These are phyloP conservation scores for Mycena sanguinolenta DNA, from an alignment of 768 basidiomycete genomes.

Conservation along the genomic window DNA sequence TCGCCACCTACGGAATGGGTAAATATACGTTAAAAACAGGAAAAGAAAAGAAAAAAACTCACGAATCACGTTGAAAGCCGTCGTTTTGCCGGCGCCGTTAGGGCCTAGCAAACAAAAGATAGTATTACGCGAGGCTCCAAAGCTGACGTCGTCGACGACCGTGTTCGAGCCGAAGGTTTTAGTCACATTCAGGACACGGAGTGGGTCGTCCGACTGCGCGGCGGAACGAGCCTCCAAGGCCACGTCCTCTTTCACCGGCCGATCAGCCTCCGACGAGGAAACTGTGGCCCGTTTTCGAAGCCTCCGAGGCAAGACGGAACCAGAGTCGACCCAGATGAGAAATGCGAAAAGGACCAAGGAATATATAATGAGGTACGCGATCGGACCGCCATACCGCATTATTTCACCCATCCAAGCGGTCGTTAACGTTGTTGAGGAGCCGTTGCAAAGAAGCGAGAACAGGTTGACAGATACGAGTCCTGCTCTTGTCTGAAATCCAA, in stretches of 20 bases:
- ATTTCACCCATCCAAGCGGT: conserved; percentile 65
- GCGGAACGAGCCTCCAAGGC: conserved; percentile 64
- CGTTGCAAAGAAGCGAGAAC: conserved; percentile 80
- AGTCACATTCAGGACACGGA: conserved; percentile 73
- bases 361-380: conserved; percentile 77
- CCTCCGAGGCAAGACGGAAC: conserved; percentile 63
- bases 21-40: not conserved
- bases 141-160: conserved; percentile 81
- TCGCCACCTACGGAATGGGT: conserved; percentile 67
- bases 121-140: conserved; percentile 73
- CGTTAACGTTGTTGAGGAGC: conserved; percentile 57
- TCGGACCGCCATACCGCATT: conserved; percentile 78
- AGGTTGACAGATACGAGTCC: conserved; percentile 83
- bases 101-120: conserved; percentile 83
- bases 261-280: conserved; percentile 20
- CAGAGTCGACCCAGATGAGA: conserved; percentile 81
- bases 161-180: conserved; percentile 69
- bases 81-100: conserved; percentile 89
- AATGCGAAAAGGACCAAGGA: conserved; percentile 69
- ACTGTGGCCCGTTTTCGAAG: conserved; percentile 40
- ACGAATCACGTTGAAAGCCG: conserved; percentile 87
- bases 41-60: conserved; percentile 44
- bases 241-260: conserved; percentile 62
- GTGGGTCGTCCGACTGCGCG: conserved; percentile 62
- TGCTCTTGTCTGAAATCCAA: conserved; percentile 66